phyloP scores from a whole-genome alignment of 495 filamentous ascomycete genomes.

The Talaromyces trachyspermus region DNA sequence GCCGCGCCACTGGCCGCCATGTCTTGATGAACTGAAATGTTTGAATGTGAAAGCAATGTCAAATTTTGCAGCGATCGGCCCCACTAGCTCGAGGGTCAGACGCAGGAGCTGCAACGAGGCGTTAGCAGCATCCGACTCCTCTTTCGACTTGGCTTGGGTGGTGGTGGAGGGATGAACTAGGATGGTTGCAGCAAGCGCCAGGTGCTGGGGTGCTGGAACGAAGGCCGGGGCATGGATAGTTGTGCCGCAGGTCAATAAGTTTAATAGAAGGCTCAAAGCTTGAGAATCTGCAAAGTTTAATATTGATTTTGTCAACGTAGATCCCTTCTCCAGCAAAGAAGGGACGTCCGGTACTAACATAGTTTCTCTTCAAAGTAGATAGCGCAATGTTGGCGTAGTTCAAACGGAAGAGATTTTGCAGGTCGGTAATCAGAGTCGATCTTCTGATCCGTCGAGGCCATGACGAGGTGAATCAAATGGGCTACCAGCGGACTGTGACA shows the following conservation, averaged over 20 bases:
- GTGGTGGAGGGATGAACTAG: constrained; percentile 66
- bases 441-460: constrained; percentile 15
- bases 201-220: constrained; percentile 46
- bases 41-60: constrained; percentile 48
- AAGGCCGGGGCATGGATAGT: constrained; percentile 35
- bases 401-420: constrained; percentile 48
- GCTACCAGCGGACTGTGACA: neutral
- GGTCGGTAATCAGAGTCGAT: constrained; percentile 36
- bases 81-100: constrained; percentile 43
- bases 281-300: constrained; percentile 46
- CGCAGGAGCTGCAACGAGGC: constrained; percentile 52
- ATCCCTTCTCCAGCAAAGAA: neutral
- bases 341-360: constrained; percentile 37
- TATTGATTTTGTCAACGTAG: constrained; percentile 4
- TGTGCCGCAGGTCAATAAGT: constrained; percentile 52
- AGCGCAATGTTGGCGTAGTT: constrained; percentile 55
- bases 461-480: constrained; percentile 4
- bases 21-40: constrained; percentile 28
- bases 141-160: constrained; percentile 45
- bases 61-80: constrained; percentile 42
- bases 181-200: constrained; percentile 61
- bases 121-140: constrained; percentile 45
- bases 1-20: constrained; percentile 21
- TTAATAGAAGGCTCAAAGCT: constrained; percentile 61
- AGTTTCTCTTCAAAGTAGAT: constrained; percentile 73